Evolutionary conservation across 805 yeast species (phyloP), one percentile per base, ranked within the genome.

Genomic region (Cyberlindnera maclurae): DNA sequence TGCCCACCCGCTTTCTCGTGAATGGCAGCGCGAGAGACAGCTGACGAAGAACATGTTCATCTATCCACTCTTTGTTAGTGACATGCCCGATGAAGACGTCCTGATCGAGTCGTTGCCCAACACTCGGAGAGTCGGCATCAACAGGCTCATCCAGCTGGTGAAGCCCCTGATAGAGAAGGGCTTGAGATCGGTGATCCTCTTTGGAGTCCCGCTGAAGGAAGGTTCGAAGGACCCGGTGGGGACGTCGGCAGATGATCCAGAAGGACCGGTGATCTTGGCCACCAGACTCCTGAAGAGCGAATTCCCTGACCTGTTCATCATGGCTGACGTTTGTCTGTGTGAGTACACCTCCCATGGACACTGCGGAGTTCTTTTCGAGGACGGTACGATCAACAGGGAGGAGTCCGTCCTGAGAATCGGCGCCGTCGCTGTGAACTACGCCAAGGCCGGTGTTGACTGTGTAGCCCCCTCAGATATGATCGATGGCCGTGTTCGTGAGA

Each of bases 401-500:
- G 58, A 63, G 38, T 76, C 90, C 12, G 95, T 84, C 10, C 70
- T 77, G 49, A 74, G 98, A 59, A 72, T 93, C 34, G 97, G 95
- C 3, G 89, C 90, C 4, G 96, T 93, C 16, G 96, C 97, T 1
- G 94, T 84, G 8, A 88, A 86, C 59, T 93, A 93, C 58, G 97
- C 97, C 26, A 75, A 71, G 51, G 97, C 97, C 1, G 98, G 98
- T 39, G 96, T 96, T 3, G 73, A 93, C 58, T 82, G 87, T 41
- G 95, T 93, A 26, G 97, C 97, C 2, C 98, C 98, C 11, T 82
- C 94, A 12, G 98, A 93, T 59, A 93, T 93, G 97, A 79, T 89
- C 54, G 98, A 93, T 62, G 98, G 98, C 18, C 75, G 98, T 51
- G 77, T 93, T 49, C 68, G 71, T 42, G 97, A 87, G 33, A 93